phyloP scores from a whole-genome alignment of 2,329 filamentous ascomycete species.

The Diaporthe citriasiana region DNA sequence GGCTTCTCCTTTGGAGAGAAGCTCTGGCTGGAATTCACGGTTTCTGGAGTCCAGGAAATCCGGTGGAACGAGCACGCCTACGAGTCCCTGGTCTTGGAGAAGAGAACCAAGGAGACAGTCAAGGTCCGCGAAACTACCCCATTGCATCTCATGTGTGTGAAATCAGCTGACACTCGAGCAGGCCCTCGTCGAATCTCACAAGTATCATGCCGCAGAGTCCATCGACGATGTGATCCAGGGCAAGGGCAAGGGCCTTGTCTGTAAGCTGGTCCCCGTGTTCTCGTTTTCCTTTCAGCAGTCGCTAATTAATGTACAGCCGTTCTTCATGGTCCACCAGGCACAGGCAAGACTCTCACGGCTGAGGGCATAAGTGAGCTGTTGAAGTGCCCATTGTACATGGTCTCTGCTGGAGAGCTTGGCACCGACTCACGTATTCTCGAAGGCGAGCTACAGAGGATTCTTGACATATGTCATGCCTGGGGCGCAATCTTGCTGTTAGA shows the following conservation, averaged over 20 bases:
- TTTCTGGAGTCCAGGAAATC: slow-evolving; percentile 84
- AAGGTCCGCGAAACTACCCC: slow-evolving; percentile 57
- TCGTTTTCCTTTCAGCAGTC: not conserved
- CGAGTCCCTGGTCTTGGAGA: slow-evolving; percentile 80
- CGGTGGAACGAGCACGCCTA: slow-evolving; percentile 89
- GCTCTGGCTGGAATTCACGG: slow-evolving; percentile 88
- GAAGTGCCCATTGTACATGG: slow-evolving; percentile 85
- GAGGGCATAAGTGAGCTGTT: slow-evolving; percentile 89
- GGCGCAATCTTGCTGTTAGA: slow-evolving; percentile 88
- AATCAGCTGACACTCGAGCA: slow-evolving; percentile 44
- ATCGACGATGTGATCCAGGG: slow-evolving; percentile 88
- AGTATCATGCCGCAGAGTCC: slow-evolving; percentile 83
- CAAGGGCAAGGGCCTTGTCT: slow-evolving; percentile 88
- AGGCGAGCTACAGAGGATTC: slow-evolving; percentile 82
- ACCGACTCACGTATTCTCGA: slow-evolving; percentile 83
- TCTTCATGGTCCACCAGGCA: slow-evolving; percentile 87
- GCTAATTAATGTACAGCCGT: slow-evolving; percentile 62
- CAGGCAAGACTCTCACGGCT: slow-evolving; percentile 89
- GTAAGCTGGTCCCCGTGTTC: slow-evolving; percentile 52
- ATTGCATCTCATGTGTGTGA: not conserved
- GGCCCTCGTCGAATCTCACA: slow-evolving; percentile 87
- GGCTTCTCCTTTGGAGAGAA: slow-evolving; percentile 92
- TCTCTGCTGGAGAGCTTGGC: slow-evolving; percentile 85
- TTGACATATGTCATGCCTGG: slow-evolving; percentile 90
- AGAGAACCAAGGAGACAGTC: slow-evolving; percentile 75